Percentiles rank a stretch among this genome's conserved stretches.
These are phyloP conservation scores for Vaccinium vitisidaea DNA, from an alignment of 148 eudicot genomes.

Conservation along the genomic window DNA sequence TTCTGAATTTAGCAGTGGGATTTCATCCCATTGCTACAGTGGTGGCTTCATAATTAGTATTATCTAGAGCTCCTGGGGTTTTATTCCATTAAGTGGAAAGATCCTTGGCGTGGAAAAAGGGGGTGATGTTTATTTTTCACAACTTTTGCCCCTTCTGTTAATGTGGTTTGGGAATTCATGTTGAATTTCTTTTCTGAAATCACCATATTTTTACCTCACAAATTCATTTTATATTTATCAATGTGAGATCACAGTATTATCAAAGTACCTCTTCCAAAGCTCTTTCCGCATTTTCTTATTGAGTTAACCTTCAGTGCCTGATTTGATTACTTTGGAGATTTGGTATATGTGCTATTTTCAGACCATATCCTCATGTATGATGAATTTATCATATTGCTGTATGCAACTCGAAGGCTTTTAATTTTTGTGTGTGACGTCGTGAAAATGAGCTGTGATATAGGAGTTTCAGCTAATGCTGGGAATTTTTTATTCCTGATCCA, in stretches of 20 bases:
- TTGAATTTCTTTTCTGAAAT: background rate
- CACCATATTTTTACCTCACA: background rate
- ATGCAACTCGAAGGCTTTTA: background rate
- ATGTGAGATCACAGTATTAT: background rate
- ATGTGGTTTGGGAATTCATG: background rate
- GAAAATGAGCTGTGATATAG: background rate
- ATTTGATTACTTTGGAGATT: background rate
- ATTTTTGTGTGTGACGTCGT: background rate
- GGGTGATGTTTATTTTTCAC: background rate
- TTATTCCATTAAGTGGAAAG: background rate
- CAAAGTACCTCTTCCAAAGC: background rate
- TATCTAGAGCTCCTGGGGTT: background rate
- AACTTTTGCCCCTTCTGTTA: background rate
- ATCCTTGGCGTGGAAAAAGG: background rate
- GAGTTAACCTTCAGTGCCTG: background rate
- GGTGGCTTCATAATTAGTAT: conserved; percentile 6
- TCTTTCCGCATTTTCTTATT: background rate
- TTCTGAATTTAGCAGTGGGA: background rate
- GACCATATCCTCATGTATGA: background rate
- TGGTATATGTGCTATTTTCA: background rate
- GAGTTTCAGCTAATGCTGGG: background rate
- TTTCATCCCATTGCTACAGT: background rate
- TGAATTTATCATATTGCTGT: background rate
- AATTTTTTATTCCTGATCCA: background rate
- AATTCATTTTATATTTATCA: background rate